Percentiles rank a stretch among this genome's conserved stretches.
These are phyloP conservation scores for Pseudogymnoascus sp. DNA, from an alignment of 2,329 filamentous ascomycete genomes.

Conservation along the genomic window DNA sequence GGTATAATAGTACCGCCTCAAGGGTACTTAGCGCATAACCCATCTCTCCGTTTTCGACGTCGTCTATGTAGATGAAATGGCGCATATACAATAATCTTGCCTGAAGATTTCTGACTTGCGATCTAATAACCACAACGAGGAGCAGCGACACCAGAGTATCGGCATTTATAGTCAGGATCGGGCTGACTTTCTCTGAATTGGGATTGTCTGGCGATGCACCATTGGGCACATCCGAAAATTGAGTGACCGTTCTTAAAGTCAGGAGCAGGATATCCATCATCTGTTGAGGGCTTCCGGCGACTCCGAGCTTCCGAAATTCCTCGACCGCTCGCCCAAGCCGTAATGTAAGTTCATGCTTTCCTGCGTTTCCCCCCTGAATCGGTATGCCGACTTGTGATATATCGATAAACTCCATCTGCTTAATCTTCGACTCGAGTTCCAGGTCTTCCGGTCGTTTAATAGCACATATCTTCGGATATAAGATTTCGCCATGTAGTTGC, in stretches of 20 bases:
- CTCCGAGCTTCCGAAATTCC: constrained; percentile 82
- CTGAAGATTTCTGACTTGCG: constrained; percentile 79
- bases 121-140: constrained; percentile 84
- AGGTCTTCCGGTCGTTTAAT: constrained; percentile 76
- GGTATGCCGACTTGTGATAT: constrained; percentile 88
- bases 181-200: constrained; percentile 33
- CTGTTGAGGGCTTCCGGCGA: constrained; percentile 41
- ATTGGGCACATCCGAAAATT: constrained; percentile 47
- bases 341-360: constrained; percentile 73
- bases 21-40: constrained; percentile 95
- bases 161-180: constrained; percentile 61
- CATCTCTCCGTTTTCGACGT: constrained; percentile 92
- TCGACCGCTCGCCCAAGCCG: constrained; percentile 74
- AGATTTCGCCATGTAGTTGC: constrained; percentile 74
- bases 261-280: constrained; percentile 32
- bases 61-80: constrained; percentile 95
- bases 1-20: constrained; percentile 85
- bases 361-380: constrained; percentile 69
- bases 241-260: constrained; percentile 71
- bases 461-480: constrained; percentile 76
- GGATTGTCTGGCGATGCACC: constrained; percentile 19
- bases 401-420: constrained; percentile 89
- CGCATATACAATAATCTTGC: constrained; percentile 90
- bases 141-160: constrained; percentile 89
- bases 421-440: constrained; percentile 81